Percentiles rank a stretch among this genome's conserved stretches.
These are phyloP conservation scores for Boletus bicolor DNA, from an alignment of 768 basidiomycete genomes.

Conservation along the genomic window DNA sequence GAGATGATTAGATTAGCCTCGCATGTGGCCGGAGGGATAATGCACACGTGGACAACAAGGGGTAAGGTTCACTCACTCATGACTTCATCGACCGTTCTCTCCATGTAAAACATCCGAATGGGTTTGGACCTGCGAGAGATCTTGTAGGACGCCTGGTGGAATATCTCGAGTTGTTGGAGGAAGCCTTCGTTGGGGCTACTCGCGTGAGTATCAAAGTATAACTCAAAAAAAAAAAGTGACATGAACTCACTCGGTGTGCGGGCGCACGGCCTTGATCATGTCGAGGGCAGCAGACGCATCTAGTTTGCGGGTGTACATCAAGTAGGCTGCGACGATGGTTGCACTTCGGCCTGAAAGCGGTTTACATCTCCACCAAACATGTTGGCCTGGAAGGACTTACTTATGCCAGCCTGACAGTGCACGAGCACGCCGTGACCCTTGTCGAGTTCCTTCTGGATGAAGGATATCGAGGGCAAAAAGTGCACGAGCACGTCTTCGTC, in stretches of 20 bases:
- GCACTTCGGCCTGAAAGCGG: conserved; percentile 66
- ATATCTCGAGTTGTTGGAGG: conserved; percentile 74
- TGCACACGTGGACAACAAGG: background rate
- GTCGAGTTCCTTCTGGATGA: conserved; percentile 76
- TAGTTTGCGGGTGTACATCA: conserved; percentile 70
- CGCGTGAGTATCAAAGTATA: background rate
- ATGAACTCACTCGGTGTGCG: conserved; percentile 63
- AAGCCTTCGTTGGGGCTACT: conserved; percentile 85
- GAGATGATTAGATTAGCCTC: conserved; percentile 10
- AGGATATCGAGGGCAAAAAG: conserved; percentile 74
- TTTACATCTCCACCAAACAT: background rate
- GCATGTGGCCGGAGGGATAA: background rate
- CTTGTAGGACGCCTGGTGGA: conserved; percentile 66
- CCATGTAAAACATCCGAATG: conserved; percentile 81
- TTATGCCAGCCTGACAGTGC: conserved; percentile 88
- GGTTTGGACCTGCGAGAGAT: conserved; percentile 65
- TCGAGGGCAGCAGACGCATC: conserved; percentile 63
- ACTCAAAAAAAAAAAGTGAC: background rate
- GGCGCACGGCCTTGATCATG: conserved; percentile 62
- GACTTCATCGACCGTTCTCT: conserved; percentile 67
- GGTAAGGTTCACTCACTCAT: conserved; percentile 57
- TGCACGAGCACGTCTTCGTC: conserved; percentile 78
- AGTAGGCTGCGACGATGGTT: conserved; percentile 82
- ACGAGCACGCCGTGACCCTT: conserved; percentile 78
- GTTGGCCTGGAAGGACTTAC: conserved; percentile 42